Evolutionary conservation across 2,329 filamentous ascomycete genomes (phyloP).

Genomic region (Fusarium acutatum): DNA sequence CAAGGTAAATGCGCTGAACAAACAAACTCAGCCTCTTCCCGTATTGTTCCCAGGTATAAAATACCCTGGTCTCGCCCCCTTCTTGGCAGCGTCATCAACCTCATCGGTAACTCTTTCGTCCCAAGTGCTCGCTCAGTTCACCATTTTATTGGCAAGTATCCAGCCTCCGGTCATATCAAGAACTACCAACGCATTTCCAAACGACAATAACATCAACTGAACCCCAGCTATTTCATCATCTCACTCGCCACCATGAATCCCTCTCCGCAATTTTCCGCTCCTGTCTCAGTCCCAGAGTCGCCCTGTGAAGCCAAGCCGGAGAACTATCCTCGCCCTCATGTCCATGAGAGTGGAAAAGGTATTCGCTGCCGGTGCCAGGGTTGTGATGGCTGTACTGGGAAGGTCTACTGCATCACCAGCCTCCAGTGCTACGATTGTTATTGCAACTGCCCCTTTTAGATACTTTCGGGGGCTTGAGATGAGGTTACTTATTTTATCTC

Average conservation of each 20-base stretch:
- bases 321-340: accelerated
- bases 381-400: background rate
- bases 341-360: background rate
- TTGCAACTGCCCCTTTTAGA: background rate
- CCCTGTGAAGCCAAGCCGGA: background rate
- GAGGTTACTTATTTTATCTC: accelerated
- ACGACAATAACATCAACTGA: background rate
- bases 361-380: background rate
- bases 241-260: background rate
- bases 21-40: background rate
- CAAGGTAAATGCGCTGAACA: background rate
- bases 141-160: background rate
- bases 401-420: background rate
- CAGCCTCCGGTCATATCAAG: accelerated
- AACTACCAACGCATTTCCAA: background rate
- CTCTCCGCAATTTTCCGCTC: background rate
- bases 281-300: accelerated
- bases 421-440: conserved; percentile 8
- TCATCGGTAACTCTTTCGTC: background rate
- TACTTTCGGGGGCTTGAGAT: accelerated
- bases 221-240: background rate
- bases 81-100: background rate
- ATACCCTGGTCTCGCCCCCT: background rate
- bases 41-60: background rate
- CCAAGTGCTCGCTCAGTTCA: no score